Conservation (phyloP, 2,329 filamentous ascomycete genomes). For the Trichophyton simii region DNA sequence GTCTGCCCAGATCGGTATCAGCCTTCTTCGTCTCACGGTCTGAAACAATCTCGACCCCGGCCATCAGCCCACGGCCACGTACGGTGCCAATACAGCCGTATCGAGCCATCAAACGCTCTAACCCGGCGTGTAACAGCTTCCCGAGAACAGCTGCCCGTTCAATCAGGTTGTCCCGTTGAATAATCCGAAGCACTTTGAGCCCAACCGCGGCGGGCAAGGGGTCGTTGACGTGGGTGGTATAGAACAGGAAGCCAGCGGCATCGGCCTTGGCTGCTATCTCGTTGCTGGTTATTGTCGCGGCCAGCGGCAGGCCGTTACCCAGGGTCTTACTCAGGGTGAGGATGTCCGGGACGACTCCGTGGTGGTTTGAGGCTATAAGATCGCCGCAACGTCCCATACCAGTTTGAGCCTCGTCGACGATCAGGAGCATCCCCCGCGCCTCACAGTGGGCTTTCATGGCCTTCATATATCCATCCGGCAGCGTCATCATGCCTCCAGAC, state of each 20-base stretch:
- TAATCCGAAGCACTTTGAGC: slow-evolving; percentile 50
- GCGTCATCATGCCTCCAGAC: slow-evolving; percentile 47
- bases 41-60: slow-evolving; percentile 46
- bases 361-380: slow-evolving; percentile 48
- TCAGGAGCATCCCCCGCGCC: slow-evolving; percentile 44
- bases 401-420: slow-evolving; percentile 50
- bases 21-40: slow-evolving; percentile 39
- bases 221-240: slow-evolving; percentile 51
- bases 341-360: slow-evolving; percentile 45
- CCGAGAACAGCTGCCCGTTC: slow-evolving; percentile 36
- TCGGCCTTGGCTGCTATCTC: slow-evolving; percentile 40
- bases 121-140: slow-evolving; percentile 35
- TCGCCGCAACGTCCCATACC: slow-evolving; percentile 44
- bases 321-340: slow-evolving; percentile 50
- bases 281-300: slow-evolving; percentile 44
- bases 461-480: slow-evolving; percentile 47
- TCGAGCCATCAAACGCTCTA: slow-evolving; percentile 36
- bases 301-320: slow-evolving; percentile 48
- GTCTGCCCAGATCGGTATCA: slow-evolving; percentile 36
- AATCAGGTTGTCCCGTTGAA: slow-evolving; percentile 44
- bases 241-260: slow-evolving; percentile 37
- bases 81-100: slow-evolving; percentile 53
- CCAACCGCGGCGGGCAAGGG: slow-evolving; percentile 49
- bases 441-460: slow-evolving; percentile 44
- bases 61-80: slow-evolving; percentile 46